phyloP scores from a whole-genome alignment of 768 basidiomycete genomes.

The Macrolepiota albuminosa region DNA sequence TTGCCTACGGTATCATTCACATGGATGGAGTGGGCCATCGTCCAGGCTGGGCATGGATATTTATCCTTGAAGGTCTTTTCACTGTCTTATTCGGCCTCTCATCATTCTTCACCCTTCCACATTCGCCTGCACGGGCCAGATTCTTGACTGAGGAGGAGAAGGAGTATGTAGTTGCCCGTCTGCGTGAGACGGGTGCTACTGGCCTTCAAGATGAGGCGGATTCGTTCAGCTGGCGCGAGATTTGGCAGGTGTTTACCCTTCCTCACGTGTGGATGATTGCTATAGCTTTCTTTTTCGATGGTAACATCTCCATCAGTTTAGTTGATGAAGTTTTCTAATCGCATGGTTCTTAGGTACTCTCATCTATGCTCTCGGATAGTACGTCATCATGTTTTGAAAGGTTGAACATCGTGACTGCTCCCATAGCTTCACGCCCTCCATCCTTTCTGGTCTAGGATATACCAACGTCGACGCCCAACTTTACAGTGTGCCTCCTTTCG shows the following conservation, averaged over 20 bases:
- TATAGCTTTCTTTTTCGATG: constrained; percentile 49
- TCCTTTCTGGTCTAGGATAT: constrained; percentile 60
- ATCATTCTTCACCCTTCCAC: constrained; percentile 46
- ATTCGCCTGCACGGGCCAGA: constrained; percentile 35
- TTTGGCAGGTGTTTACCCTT: constrained; percentile 39
- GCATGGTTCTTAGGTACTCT: constrained; percentile 27
- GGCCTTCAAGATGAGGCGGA: constrained; percentile 31
- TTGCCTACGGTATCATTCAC: constrained; percentile 61
- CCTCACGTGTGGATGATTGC: constrained; percentile 53
- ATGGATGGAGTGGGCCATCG: constrained; percentile 53
- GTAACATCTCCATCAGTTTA: constrained; percentile 21
- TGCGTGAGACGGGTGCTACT: constrained; percentile 37
- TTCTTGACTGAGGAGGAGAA: constrained; percentile 52
- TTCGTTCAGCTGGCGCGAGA: constrained; percentile 54
- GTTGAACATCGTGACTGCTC: neutral
- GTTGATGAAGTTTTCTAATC: neutral
- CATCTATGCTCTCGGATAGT: constrained; percentile 48
- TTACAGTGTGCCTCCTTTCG: constrained; percentile 58
- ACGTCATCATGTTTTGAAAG: constrained; percentile 12
- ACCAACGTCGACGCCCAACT: constrained; percentile 50
- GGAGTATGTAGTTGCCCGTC: constrained; percentile 36
- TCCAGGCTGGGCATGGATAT: constrained; percentile 68
- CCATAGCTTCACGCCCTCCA: constrained; percentile 64
- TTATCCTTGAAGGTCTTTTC: constrained; percentile 63
- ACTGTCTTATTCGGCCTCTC: constrained; percentile 52